These are phyloP conservation scores for Aspergillus wentii DNA, from an alignment of 495 filamentous ascomycete species.

Conservation along the genomic window DNA sequence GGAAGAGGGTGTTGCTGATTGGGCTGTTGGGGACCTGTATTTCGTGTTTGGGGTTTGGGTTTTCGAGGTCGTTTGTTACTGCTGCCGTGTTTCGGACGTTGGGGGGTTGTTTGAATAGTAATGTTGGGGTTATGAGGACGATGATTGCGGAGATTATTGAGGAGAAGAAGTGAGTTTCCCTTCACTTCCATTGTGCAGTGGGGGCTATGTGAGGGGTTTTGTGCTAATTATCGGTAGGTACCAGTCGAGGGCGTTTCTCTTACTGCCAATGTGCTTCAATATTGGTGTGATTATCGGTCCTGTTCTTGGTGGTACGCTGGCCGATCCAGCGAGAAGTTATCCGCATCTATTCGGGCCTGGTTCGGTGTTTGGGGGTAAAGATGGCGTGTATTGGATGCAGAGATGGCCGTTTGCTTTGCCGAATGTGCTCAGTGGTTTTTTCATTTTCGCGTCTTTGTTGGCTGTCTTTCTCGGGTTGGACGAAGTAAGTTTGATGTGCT, in stretches of 20 bases:
- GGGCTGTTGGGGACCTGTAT: slow-evolving; percentile 68
- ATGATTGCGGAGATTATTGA: slow-evolving; percentile 76
- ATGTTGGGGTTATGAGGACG: slow-evolving; percentile 75
- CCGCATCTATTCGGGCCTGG: slow-evolving; percentile 62
- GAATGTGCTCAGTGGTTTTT: slow-evolving; percentile 54
- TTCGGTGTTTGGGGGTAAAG: slow-evolving; percentile 41
- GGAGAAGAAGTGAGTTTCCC: slow-evolving; percentile 51
- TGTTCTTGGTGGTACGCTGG: slow-evolving; percentile 61
- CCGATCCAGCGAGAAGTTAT: slow-evolving; percentile 63
- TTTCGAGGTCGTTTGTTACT: slow-evolving; percentile 61
- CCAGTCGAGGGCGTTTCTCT: slow-evolving; percentile 70
- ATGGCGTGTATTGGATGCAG: slow-evolving; percentile 56
- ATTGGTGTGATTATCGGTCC: slow-evolving; percentile 66
- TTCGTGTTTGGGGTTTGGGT: slow-evolving; percentile 74
- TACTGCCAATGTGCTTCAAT: slow-evolving; percentile 81
- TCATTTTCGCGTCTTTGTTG: slow-evolving; percentile 43
- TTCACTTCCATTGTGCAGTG: neutral
- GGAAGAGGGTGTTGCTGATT: slow-evolving; percentile 74
- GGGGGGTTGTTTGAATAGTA: slow-evolving; percentile 77
- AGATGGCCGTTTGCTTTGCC: slow-evolving; percentile 60
- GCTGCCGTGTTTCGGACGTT: slow-evolving; percentile 67
- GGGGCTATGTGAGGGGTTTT: neutral
- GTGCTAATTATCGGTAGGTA: slow-evolving; percentile 34
- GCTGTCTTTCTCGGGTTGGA: slow-evolving; percentile 54
- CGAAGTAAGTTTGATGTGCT: slow-evolving; percentile 51